Base-by-base conservation (phyloP, 2,329 filamentous ascomycete genomes). In the Aspergillus fructus region DNA sequence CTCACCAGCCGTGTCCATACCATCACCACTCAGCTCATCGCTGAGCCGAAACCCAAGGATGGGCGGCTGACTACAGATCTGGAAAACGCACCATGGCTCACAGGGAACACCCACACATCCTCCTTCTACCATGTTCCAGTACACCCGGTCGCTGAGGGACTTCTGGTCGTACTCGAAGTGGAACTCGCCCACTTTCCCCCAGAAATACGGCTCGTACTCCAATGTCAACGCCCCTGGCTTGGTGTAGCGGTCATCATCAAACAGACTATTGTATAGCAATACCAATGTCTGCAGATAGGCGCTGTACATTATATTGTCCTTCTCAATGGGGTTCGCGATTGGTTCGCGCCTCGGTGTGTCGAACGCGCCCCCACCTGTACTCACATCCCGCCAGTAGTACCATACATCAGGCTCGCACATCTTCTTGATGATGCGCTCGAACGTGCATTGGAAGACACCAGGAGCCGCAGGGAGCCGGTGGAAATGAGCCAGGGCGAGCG, bases 301-400 rank as follows among this genome's bases (percentile, higher is more conserved):
- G 9, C 34, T 41, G 39, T 55, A 55, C 52, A 55, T 55, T 27
- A 55, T 55, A 21, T 55, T 55, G 23, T 55, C 52, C 11, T 21
- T 55, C 24, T 55, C 21, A 12, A 55, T 34, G 3, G 52, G 52
- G 30, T 55, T n/a, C 23, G 23, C n/a, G 17, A 19, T 24, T 5
- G 21, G 21, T 4, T 21, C 3, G 21, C 21, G 3, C 21, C 21
- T 3, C 3, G 52, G 52, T 2, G 52, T 49, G 9, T 49, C n/a
- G 34, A 55, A 8, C 5, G 23, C 7, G 3, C 52, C 52, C 8
- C 52, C 43, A 24, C 52, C 52, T 15, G 37, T 34, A 43, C 52
- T 55, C 4, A 45, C 52, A 15, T 55, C 52, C n/a, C 42, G 52
- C 52, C 52, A 55, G 43, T 55, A 55, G 43, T 49, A 55, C 52